Evolutionary conservation across 257 asterid species (phyloP), one percentile per base, ranked within the genome.

Genomic region (Nicotiana attenuata): DNA sequence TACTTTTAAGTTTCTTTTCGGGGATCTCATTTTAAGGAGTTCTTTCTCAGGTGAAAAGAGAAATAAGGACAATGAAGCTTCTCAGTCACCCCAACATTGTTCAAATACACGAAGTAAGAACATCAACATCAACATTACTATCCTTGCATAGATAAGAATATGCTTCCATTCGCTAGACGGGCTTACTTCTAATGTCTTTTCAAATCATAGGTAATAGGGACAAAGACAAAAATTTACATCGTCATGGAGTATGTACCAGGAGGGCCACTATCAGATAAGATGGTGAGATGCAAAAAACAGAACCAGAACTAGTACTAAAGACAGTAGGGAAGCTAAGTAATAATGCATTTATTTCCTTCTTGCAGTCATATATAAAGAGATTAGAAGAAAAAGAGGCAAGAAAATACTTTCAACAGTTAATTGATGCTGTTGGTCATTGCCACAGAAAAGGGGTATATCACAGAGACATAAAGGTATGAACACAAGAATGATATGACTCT

Each of bases 371-470:
- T 11, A 3, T 20, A 83, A 63, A 45, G 41, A 82, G 50, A 31
- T 65, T 85, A 45, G 45, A 56, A 20, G 88, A 82, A 57, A 64
- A 9, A 11, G 86, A 85, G n/a, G 88, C 86, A 26, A 85, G 86
- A 56, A 53, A 33, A 76, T 77, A 69, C 65, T 85, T 85, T 82
- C 86, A 85, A 59, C 88, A 82, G 84, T 83, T 85, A 41, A 80
- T 85, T 11, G 88, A 85, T 47, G 88, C 88, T 3, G 78, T 85
- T 13, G 86, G 83, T 78, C 83, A 82, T 56, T 85, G 88, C 80
- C 88, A 85, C 59, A 69, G 47, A 31, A 82, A 61, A 78, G 86
- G 86, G 20, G 86, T 85, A 16, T 82, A 85, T 59, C 88, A 85
- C 82, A 85, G 88, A 81, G 88, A 85, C 83, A 81, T 85, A 55